Evolutionary conservation across 2,329 filamentous ascomycete genomes (phyloP).

Genomic region (Penicillium sp.): DNA sequence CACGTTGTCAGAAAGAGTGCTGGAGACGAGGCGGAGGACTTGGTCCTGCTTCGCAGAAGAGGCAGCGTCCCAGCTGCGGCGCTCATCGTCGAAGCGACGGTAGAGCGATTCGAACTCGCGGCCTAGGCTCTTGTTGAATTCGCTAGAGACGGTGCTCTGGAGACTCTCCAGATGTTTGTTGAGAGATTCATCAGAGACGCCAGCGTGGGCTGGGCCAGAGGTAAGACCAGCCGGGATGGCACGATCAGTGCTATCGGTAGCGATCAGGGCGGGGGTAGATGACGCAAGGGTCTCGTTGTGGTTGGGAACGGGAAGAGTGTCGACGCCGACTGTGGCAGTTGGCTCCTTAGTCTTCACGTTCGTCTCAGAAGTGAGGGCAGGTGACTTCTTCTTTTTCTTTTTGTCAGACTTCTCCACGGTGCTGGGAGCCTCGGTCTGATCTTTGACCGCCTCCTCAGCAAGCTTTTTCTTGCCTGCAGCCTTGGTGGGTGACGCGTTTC

Average conservation of each 20-base stretch:
- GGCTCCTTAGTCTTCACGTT: conserved; percentile 52
- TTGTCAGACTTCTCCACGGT: conserved; percentile 65
- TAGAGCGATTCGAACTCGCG: conserved; percentile 61
- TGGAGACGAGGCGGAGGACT: conserved; percentile 68
- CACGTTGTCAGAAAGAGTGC: conserved; percentile 70
- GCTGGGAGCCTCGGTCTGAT: conserved; percentile 34
- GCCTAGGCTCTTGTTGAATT: conserved; percentile 53
- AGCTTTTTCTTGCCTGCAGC: conserved; percentile 46
- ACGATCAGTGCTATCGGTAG: conserved; percentile 17
- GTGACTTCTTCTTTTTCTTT: conserved; percentile 68
- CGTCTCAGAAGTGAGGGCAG: conserved; percentile 40
- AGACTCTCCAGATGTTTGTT: conserved; percentile 64
- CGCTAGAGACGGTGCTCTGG: conserved; percentile 51
- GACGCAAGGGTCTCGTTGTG: conserved; percentile 21
- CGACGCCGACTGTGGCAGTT: conserved; percentile 21
- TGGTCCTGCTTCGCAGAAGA: conserved; percentile 69
- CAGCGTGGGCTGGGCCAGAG: conserved; percentile 9
- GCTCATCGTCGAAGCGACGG: conserved; percentile 69
- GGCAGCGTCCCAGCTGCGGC: conserved; percentile 64
- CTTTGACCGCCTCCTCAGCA: conserved; percentile 42
- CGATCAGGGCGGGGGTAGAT: conserved; percentile 22
- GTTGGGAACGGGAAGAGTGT: conserved; percentile 18
- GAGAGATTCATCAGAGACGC: conserved; percentile 60
- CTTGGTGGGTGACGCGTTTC: conserved; percentile 46
- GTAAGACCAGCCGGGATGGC: conserved; percentile 33